A percentile compares a stretch with the other conserved stretches of the same genome.
phyloP scores from a whole-genome alignment of 2,329 filamentous ascomycete species.

The Thielaviopsis musarum region DNA sequence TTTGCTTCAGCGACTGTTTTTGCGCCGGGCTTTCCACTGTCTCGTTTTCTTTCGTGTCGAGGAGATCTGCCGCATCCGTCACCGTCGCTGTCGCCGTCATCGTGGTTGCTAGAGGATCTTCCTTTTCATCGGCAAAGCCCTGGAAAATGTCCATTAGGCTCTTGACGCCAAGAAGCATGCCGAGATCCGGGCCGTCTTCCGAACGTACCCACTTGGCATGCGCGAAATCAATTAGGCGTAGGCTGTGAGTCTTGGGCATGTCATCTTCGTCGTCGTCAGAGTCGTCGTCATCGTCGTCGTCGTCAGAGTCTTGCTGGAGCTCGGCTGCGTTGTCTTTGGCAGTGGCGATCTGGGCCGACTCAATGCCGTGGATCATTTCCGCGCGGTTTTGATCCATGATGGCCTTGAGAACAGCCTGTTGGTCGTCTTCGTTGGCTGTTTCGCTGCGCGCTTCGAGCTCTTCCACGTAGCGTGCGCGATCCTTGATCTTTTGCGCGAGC shows the following conservation, averaged over 20 bases:
- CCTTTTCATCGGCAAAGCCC: conserved; percentile 30
- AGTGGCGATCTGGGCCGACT: conserved; percentile 13
- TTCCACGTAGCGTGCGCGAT: conserved; percentile 34
- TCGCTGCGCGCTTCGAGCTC: conserved; percentile 15
- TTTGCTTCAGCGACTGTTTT: background rate
- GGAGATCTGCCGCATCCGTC: background rate
- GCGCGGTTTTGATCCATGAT: conserved; percentile 37
- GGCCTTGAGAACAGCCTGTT: conserved; percentile 15
- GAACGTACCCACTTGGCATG: conserved; percentile 76
- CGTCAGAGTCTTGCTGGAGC: conserved; percentile 7
- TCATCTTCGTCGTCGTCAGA: conserved; percentile 32
- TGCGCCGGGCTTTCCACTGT: background rate
- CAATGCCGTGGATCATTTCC: conserved; percentile 31
- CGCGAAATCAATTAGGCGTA: conserved; percentile 94
- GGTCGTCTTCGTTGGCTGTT: conserved; percentile 10
- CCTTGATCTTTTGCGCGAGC: conserved; percentile 33
- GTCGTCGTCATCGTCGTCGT: conserved; percentile 17
- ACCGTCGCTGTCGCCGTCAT: background rate
- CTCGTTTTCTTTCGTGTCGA: background rate
- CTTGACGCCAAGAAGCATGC: conserved; percentile 56
- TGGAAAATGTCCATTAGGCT: conserved; percentile 56
- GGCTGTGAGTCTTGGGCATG: conserved; percentile 42
- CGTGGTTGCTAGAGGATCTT: background rate
- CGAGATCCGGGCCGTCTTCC: conserved; percentile 63
- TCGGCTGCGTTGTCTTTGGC: conserved; percentile 25